Percentiles rank a stretch among this genome's conserved stretches.
phyloP scores from a whole-genome alignment of 2,329 filamentous ascomycete species.

The Intubia oerlemansii region DNA sequence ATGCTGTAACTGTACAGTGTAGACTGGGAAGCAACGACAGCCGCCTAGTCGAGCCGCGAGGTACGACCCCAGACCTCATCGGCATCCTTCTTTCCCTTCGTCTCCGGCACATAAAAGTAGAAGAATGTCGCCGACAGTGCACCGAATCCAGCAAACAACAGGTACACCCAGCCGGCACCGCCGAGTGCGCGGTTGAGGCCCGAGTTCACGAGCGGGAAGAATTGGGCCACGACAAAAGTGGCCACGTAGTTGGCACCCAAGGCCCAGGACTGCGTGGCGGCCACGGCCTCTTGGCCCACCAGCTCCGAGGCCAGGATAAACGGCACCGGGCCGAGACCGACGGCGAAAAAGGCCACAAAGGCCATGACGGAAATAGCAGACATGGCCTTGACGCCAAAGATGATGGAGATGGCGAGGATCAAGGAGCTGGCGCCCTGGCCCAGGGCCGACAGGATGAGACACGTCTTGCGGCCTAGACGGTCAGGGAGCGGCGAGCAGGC shows the following conservation, averaged over 20 bases:
- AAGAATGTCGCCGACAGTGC: conserved; percentile 51
- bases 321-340: conserved; percentile 80
- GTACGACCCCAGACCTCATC: conserved; percentile 81
- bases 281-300: conserved; percentile 75
- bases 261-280: conserved; percentile 76
- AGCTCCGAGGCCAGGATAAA: conserved; percentile 88
- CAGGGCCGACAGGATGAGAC: conserved; percentile 59
- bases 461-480: conserved; percentile 68
- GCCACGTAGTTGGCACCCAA: conserved; percentile 74
- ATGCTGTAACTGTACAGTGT: no score
- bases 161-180: conserved; percentile 68
- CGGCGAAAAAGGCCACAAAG: conserved; percentile 78
- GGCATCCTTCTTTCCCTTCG: conserved; percentile 59
- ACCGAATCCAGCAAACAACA: conserved; percentile 67
- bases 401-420: conserved; percentile 60
- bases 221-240: conserved; percentile 83
- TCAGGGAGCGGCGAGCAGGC: conserved; percentile 71
- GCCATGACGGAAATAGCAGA: conserved; percentile 63
- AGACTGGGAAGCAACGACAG: no score
- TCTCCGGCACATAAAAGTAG: conserved; percentile 59
- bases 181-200: conserved; percentile 41
- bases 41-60: conserved; percentile 27
- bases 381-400: conserved; percentile 47
- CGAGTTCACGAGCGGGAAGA: conserved; percentile 75
- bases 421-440: conserved; percentile 70